Evolutionary conservation across 495 filamentous ascomycete species (phyloP).

Genomic region (Geoglossum glabrum): DNA sequence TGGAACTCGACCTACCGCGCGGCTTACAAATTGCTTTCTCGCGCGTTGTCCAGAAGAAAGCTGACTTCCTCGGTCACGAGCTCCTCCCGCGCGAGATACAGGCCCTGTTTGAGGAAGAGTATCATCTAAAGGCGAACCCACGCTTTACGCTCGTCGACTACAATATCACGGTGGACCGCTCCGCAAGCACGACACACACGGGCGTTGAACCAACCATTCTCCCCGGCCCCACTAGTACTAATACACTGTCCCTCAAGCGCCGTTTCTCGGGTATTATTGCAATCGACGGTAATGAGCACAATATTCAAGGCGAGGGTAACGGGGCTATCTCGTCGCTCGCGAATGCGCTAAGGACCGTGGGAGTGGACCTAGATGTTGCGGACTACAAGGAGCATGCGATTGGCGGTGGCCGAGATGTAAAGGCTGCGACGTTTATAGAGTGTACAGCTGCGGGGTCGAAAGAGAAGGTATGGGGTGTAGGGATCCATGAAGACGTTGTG

Average conservation of each 20-base stretch:
- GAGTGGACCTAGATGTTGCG: slow-evolving; percentile 74
- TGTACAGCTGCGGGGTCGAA: slow-evolving; percentile 51
- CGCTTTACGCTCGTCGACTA: slow-evolving; percentile 84
- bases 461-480: slow-evolving; percentile 81
- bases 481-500: slow-evolving; percentile 86
- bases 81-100: slow-evolving; percentile 68
- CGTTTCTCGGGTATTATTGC: slow-evolving; percentile 74
- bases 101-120: slow-evolving; percentile 67
- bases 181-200: slow-evolving; percentile 50
- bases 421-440: slow-evolving; percentile 88
- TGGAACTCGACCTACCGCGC: slow-evolving; percentile 84
- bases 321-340: slow-evolving; percentile 80
- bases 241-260: slow-evolving; percentile 58
- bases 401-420: slow-evolving; percentile 55
- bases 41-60: slow-evolving; percentile 60
- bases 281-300: slow-evolving; percentile 62
- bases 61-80: slow-evolving; percentile 60
- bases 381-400: slow-evolving; percentile 97
- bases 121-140: slow-evolving; percentile 61
- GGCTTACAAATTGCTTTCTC: slow-evolving; percentile 84
- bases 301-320: slow-evolving; percentile 62
- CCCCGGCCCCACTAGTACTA: slow-evolving; percentile 22
- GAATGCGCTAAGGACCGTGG: slow-evolving; percentile 59
- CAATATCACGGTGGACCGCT: slow-evolving; percentile 71
- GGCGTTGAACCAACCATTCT: slow-evolving; percentile 34